These are phyloP conservation scores for Microthyrium microscopicum DNA, from an alignment of 2,329 filamentous ascomycete genomes.

Conservation along the genomic window DNA sequence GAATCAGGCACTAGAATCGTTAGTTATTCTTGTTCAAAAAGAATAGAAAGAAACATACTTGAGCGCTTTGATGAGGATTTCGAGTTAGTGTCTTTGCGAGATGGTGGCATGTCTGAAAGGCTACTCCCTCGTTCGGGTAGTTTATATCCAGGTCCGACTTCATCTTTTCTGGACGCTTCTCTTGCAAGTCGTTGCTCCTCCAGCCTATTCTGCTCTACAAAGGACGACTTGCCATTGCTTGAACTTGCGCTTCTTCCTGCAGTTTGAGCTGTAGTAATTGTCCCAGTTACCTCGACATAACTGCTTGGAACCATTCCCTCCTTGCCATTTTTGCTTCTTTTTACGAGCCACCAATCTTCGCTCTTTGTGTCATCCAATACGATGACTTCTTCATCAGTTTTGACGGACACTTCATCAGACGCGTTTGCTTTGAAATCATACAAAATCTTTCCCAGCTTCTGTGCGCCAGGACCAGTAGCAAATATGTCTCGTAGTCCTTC, in stretches of 20 bases:
- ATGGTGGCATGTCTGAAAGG: conserved; percentile 48
- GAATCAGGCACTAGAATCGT: conserved; percentile 55
- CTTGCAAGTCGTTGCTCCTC: conserved; percentile 76
- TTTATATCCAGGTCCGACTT: conserved; percentile 43
- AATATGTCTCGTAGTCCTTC: conserved; percentile 74
- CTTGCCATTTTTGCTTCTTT: conserved; percentile 75
- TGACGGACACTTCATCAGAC: conserved; percentile 89
- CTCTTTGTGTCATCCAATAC: conserved; percentile 81
- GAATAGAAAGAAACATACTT: too few relatives aligned
- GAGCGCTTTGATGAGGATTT: too few relatives aligned
- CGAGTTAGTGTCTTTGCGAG: conserved; percentile 43
- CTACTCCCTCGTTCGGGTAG: conserved; percentile 69
- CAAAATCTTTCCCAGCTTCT: conserved; percentile 71
- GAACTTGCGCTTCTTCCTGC: conserved; percentile 33
- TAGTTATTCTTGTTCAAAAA: too few relatives aligned
- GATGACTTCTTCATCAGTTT: conserved; percentile 75
- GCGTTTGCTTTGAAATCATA: conserved; percentile 97
- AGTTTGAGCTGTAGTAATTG: conserved; percentile 31
- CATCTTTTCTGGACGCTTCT: conserved; percentile 41
- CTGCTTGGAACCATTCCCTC: conserved; percentile 94
- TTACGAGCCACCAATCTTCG: conserved; percentile 97
- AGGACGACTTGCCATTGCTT: conserved; percentile 44
- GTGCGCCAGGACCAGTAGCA: conserved; percentile 36
- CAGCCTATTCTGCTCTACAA: conserved; percentile 57
- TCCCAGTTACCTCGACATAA: conserved; percentile 78